A percentile compares a stretch with the other conserved stretches of the same genome.
Evolutionary conservation across 140 eudicot species (phyloP).

Genomic region (Cichorium intybus): DNA sequence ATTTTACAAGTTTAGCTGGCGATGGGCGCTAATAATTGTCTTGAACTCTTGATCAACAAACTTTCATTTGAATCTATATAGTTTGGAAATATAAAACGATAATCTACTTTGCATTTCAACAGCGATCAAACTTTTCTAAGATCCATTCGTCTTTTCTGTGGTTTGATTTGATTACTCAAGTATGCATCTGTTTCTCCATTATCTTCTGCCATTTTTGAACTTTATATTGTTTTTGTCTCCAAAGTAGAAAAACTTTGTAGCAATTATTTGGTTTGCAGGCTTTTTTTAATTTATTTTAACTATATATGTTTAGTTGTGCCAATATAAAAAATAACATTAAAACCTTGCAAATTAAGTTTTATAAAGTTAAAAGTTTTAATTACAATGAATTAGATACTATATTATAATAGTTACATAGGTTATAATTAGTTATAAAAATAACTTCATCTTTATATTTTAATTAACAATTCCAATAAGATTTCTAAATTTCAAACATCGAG

Average conservation of each 20-base stretch:
- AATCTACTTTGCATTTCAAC: slow-evolving; percentile 4
- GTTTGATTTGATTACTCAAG: slow-evolving; percentile 41
- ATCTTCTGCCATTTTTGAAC: slow-evolving; percentile 34
- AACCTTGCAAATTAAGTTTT: not conserved
- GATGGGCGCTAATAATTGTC: too few species aligned
- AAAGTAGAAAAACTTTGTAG: slow-evolving; percentile 28
- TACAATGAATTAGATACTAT: not conserved
- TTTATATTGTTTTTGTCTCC: slow-evolving; percentile 22
- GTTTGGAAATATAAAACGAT: not conserved
- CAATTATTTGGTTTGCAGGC: slow-evolving; percentile 6
- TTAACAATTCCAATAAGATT: too few species aligned
- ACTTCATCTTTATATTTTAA: too few species aligned
- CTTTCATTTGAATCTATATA: not conserved
- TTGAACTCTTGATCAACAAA: not conserved
- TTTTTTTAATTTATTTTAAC: not conserved
- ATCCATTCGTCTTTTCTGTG: slow-evolving; percentile 20
- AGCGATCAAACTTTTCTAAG: slow-evolving; percentile 22
- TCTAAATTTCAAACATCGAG: too few species aligned
- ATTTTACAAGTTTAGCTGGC: too few species aligned
- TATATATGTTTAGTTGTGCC: not conserved
- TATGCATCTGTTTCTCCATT: slow-evolving; percentile 22
- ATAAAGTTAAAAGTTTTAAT: not conserved
- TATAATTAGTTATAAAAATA: too few species aligned
- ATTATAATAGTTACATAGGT: not conserved
- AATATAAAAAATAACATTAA: not conserved